Percentiles rank a stretch among this genome's conserved stretches.
Evolutionary conservation across 192 early-diverging fungal genomes (phyloP).

Genomic region (Physocladia obscura): DNA sequence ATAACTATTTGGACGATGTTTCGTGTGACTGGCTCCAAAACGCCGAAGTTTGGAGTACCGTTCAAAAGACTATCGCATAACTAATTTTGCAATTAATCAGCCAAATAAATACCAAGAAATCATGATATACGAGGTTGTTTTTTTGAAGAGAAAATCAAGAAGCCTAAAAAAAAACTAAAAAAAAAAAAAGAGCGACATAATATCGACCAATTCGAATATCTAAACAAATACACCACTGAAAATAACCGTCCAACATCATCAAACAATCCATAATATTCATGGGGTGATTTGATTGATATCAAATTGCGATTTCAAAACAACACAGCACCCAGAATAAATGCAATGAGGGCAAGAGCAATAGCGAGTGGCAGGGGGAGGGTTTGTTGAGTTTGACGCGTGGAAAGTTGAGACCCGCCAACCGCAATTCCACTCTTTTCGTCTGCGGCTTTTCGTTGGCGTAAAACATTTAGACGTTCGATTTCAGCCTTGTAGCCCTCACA

Average conservation of each 20-base stretch:
- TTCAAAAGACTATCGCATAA: too few relatives aligned
- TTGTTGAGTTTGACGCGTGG: background rate
- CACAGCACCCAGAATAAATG: conserved; percentile 41
- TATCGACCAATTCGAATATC: too few relatives aligned
- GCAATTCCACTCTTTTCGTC: background rate
- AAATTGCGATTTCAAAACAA: too few relatives aligned
- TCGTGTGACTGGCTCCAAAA: conserved; percentile 64
- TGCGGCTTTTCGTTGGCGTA: conserved; percentile 41
- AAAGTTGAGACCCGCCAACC: background rate
- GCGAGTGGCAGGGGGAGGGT: conserved; percentile 17
- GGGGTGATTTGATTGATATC: too few relatives aligned
- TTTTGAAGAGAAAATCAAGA: too few relatives aligned
- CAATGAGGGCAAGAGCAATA: conserved; percentile 31
- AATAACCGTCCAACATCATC: background rate
- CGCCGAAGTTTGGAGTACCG: too few relatives aligned
- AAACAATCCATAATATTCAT: background rate
- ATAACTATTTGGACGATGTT: conserved; percentile 68
- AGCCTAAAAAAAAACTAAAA: too few relatives aligned
- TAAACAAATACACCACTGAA: background rate
- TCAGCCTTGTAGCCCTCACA: conserved; percentile 58
- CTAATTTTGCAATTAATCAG: too few relatives aligned
- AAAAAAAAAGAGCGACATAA: too few relatives aligned
- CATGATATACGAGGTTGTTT: too few relatives aligned
- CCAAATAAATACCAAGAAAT: too few relatives aligned
- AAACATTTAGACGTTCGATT: conserved; percentile 47